Evolutionary conservation across 192 early-diverging fungal species (phyloP), one percentile per base, ranked within the genome.

Genomic region (Lunasporangiospora selenospora): DNA sequence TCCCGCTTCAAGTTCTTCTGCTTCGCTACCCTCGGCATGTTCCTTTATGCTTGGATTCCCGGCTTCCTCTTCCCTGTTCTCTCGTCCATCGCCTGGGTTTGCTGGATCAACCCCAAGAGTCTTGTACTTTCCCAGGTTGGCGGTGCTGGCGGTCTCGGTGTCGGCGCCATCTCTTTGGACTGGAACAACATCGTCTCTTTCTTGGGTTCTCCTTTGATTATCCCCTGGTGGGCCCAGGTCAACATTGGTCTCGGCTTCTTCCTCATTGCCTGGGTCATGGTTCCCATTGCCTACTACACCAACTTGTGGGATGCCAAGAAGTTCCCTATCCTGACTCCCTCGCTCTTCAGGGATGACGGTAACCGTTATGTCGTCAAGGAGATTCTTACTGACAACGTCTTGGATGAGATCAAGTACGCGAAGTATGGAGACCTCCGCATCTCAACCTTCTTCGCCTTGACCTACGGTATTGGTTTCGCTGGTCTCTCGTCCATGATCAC

Each of bases 161-260:
- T 91, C 48, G 67, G 87, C 29, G 82, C 80, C 56, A 82, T 92
- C 27, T 75, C 85, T 9, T 50, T 91, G 15, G 90, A 93, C 77
- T 93, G 90, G 90, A 32, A 56, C 13, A 75, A 63, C 36, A 60
- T 76, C 32, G 46, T 53, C 12, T 58, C 67, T 44, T 80, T 44
- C 56, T 54, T 78, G 16, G 19, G 24, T 8, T 66, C 31, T 39
- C 57, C 23, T 60, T 59, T 52, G 79, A 42, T 75, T 24, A 54
- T 77, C 30, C 55, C 62, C n/a, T 76, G 60, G 60, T 83, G 80
- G 62, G 83, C 86, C 26, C 77, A 79, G 3, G 83, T 81, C 56
- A 90, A 90, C 60, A 75, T 83, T 26, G 85, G 84, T 67, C 62
- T 75, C 2, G 84, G 85, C 23, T 82, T 83, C 51, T 73, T 85